phyloP scores from a whole-genome alignment of 2,329 filamentous ascomycete species.

The Arachnomyces sp. region DNA sequence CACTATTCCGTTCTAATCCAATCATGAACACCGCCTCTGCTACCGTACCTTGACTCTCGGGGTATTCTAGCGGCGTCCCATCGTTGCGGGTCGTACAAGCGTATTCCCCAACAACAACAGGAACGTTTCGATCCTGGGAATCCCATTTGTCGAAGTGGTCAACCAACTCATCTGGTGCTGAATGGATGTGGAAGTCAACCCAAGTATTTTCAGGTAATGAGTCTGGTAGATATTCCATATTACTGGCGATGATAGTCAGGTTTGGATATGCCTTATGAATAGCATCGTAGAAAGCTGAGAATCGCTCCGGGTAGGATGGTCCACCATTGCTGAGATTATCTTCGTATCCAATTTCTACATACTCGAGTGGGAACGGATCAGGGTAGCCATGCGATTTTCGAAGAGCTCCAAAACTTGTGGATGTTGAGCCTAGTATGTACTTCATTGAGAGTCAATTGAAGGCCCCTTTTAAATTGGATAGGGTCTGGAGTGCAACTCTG shows the following conservation, averaged over 20 bases:
- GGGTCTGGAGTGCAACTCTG: no score
- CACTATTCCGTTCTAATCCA: slow-evolving; percentile 32
- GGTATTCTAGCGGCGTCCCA: no score
- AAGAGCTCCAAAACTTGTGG: slow-evolving; percentile 49
- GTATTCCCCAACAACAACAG: slow-evolving; percentile 1
- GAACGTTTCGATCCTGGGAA: slow-evolving; percentile 35
- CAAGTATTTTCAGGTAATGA: slow-evolving; percentile 30
- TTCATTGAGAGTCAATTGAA: slow-evolving; percentile 2
- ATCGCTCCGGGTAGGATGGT: slow-evolving; percentile 47
- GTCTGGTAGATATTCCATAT: slow-evolving; percentile 24
- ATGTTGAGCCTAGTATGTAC: slow-evolving; percentile 50
- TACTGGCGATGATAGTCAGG: slow-evolving; percentile 48
- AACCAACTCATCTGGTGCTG: slow-evolving; percentile 44
- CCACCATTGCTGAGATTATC: slow-evolving; percentile 52
- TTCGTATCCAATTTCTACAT: slow-evolving; percentile 61
- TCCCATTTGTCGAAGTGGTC: slow-evolving; percentile 49
- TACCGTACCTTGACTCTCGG: slow-evolving; percentile 41
- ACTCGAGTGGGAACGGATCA: slow-evolving; percentile 51
- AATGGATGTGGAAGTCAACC: slow-evolving; percentile 48
- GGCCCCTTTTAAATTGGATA: neutral
- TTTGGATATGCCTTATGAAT: slow-evolving; percentile 50
- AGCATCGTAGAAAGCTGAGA: slow-evolving; percentile 52
- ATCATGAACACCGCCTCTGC: slow-evolving; percentile 58
- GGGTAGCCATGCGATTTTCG: slow-evolving; percentile 53
- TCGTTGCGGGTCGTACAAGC: no score